phyloP scores from a whole-genome alignment of 2,329 filamentous ascomycete genomes.

The Aspergillus melleus region DNA sequence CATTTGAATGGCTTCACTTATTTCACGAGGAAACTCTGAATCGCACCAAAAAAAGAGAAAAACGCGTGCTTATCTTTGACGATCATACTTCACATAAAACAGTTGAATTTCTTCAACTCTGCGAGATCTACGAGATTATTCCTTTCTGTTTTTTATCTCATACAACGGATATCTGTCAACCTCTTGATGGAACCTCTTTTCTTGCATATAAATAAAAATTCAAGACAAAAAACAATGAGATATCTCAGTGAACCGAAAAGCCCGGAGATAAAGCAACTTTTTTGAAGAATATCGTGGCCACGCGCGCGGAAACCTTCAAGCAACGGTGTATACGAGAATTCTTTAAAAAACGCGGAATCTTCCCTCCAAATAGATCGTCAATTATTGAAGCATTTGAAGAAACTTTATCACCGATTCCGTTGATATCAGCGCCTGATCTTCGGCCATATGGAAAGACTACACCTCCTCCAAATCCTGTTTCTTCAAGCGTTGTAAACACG shows the following conservation, averaged over 20 bases:
- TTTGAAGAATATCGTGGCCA: background rate
- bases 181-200: background rate
- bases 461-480: background rate
- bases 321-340: background rate
- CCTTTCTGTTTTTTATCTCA: background rate
- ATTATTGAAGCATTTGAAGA: background rate
- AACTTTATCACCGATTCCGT: too few relatives aligned
- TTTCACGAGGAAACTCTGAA: background rate
- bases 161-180: background rate
- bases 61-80: background rate
- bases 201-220: background rate
- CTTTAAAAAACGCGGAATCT: constrained; percentile 2
- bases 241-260: background rate
- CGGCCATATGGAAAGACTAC: background rate
- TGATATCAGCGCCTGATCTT: background rate
- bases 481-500: background rate
- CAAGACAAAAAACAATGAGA: background rate
- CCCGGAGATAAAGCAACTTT: background rate
- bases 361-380: background rate
- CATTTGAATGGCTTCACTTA: too few relatives aligned
- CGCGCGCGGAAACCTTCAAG: background rate
- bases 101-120: background rate
- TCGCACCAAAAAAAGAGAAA: background rate
- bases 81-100: background rate
- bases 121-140: background rate